These are phyloP conservation scores for Penicillium vulpinum DNA, from an alignment of 2,329 filamentous ascomycete species.

Conservation along the genomic window DNA sequence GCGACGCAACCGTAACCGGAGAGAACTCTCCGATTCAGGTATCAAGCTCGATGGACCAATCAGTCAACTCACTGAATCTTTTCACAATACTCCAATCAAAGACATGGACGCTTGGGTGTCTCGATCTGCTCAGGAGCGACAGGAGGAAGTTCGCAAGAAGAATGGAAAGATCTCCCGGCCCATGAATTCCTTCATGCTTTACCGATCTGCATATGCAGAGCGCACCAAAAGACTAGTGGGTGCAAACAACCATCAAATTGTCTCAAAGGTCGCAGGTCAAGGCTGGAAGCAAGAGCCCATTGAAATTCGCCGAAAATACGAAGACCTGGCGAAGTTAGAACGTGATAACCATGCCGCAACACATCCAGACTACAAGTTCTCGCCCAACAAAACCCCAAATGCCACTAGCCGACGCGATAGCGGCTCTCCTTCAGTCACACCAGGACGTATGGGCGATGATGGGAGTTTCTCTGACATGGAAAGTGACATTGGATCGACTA, in stretches of 20 bases:
- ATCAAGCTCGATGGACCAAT: constrained; percentile 23
- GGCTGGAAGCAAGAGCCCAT: constrained; percentile 82
- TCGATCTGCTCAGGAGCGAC: constrained; percentile 65
- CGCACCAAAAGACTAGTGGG: constrained; percentile 77
- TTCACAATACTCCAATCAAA: constrained; percentile 59
- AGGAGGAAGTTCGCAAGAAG: constrained; percentile 65
- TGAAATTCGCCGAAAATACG: constrained; percentile 73
- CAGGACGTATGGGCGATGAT: constrained; percentile 1
- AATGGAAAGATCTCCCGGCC: constrained; percentile 81
- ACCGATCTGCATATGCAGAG: constrained; percentile 88
- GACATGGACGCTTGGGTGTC: constrained; percentile 82
- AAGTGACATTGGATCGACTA: constrained; percentile 12
- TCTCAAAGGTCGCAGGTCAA: constrained; percentile 81
- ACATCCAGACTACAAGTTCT: constrained; percentile 92
- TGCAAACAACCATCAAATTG: constrained; percentile 90
- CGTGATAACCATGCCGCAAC: constrained; percentile 80
- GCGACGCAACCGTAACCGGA: constrained; percentile 10
- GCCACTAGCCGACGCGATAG: constrained; percentile 37
- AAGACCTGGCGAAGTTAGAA: constrained; percentile 75
- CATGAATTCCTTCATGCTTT: constrained; percentile 98
- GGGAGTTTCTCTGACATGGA: constrained; percentile 40
- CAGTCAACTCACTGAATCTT: constrained; percentile 34
- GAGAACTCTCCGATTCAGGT: constrained; percentile 11
- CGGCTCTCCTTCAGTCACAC: neutral
- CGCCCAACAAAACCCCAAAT: constrained; percentile 67